A percentile compares a stretch with the other conserved stretches of the same genome.
These are phyloP conservation scores for Phytopythium delawarense DNA, from an alignment of 352 stramenopile genomes.

Conservation along the genomic window DNA sequence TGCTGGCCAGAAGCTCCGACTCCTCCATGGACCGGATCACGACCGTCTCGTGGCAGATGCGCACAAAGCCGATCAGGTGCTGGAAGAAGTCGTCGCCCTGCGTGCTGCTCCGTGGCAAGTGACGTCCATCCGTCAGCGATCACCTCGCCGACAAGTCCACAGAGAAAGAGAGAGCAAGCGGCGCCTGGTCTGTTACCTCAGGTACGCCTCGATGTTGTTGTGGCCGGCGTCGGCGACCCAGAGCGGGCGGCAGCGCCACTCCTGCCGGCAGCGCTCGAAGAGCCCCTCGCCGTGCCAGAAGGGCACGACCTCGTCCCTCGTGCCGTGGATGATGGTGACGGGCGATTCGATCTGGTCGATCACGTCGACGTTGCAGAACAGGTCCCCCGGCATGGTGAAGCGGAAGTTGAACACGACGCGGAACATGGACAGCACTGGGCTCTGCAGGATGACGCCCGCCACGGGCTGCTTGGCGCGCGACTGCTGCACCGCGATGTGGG, in stretches of 20 bases:
- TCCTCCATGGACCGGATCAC: slow-evolving; percentile 36
- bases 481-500: slow-evolving; percentile 94
- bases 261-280: slow-evolving; percentile 89
- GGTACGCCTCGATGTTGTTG: slow-evolving; percentile 98
- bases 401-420: slow-evolving; percentile 98
- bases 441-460: slow-evolving; percentile 95
- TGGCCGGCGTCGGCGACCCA: slow-evolving; percentile 97
- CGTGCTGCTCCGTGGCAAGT: slow-evolving; percentile 21
- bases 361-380: slow-evolving; percentile 98
- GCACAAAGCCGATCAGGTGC: slow-evolving; percentile 75
- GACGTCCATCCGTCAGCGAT: neutral
- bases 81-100: slow-evolving; percentile 78
- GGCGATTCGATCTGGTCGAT: slow-evolving; percentile 89
- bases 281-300: slow-evolving; percentile 97
- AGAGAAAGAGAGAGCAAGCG: neutral
- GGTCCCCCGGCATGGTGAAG: slow-evolving; percentile 95
- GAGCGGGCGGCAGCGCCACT: slow-evolving; percentile 95
- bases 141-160: neutral
- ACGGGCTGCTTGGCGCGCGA: slow-evolving; percentile 87
- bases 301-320: slow-evolving; percentile 97
- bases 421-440: slow-evolving; percentile 95
- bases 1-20: slow-evolving; percentile 6
- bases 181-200: slow-evolving; percentile 62
- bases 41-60: slow-evolving; percentile 65
- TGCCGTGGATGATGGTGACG: slow-evolving; percentile 98